Percentiles rank a stretch among this genome's conserved stretches.
These are phyloP conservation scores for Protea cynaroides DNA, from an alignment of 164 flowering plant species.

Conservation along the genomic window DNA sequence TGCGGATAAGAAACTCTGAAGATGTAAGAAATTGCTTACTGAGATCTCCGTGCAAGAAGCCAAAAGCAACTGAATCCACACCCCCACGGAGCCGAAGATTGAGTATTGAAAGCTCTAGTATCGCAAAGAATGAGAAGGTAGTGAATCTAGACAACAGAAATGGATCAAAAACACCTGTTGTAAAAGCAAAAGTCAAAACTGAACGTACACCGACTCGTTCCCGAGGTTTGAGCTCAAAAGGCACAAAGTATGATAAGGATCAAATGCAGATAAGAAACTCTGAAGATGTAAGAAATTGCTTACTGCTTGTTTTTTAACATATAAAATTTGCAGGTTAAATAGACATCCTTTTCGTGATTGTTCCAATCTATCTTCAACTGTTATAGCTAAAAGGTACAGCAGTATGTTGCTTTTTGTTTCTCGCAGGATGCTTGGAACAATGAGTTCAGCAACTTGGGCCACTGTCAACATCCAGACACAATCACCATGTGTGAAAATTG, in stretches of 20 bases:
- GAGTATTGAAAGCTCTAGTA: conserved; percentile 29
- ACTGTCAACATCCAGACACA: conserved; percentile 21
- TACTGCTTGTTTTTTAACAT: background rate
- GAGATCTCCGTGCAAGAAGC: conserved; percentile 14
- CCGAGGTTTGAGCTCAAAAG: conserved; percentile 61
- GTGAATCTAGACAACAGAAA: conserved; percentile 18
- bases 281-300: conserved; percentile 11
- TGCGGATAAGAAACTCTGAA: conserved; percentile 18
- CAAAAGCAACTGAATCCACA: conserved; percentile 13
- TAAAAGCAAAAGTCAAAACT: conserved; percentile 10
- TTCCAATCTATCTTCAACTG: background rate
- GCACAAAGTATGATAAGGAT: conserved; percentile 33
- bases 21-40: conserved; percentile 9
- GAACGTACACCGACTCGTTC: conserved; percentile 27
- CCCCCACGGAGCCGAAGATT: conserved; percentile 34
- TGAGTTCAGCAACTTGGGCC: conserved; percentile 4
- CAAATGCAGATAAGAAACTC: conserved; percentile 17
- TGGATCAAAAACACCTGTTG: conserved; percentile 31
- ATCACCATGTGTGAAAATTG: conserved; percentile 13
- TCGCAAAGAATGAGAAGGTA: conserved; percentile 11
- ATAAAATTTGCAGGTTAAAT: too few species aligned
- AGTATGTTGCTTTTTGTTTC: background rate
- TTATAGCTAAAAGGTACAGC: conserved; percentile 11
- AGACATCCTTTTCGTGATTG: background rate
- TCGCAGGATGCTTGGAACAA: background rate